A percentile compares a stretch with the other conserved stretches of the same genome.
Conservation (phyloP, 768 basidiomycete species). For the Boletus patriciae region DNA sequence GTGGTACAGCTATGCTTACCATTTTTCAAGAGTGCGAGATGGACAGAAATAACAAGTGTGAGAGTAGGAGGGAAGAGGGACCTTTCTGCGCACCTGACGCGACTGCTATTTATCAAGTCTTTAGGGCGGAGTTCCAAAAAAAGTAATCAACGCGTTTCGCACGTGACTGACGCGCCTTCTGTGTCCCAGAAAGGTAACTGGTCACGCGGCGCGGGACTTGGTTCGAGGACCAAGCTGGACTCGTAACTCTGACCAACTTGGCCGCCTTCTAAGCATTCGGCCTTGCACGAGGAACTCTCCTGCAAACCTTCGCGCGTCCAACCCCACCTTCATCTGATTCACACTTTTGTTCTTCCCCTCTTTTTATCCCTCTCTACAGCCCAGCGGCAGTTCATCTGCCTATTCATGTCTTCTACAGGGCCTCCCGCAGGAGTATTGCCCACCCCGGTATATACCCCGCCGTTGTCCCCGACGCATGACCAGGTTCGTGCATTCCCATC, state of each 20-base stretch:
- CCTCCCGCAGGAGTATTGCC: slow-evolving; percentile 37
- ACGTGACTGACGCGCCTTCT: slow-evolving; percentile 34
- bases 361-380: slow-evolving; percentile 7
- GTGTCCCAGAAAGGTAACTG: slow-evolving; percentile 20
- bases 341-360: slow-evolving; percentile 4
- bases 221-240: slow-evolving; percentile 12
- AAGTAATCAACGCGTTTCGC: slow-evolving; percentile 34
- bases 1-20: slow-evolving; percentile 24
- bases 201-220: slow-evolving; percentile 20
- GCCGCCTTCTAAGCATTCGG: slow-evolving; percentile 7
- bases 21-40: slow-evolving; percentile 24
- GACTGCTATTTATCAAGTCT: slow-evolving; percentile 33
- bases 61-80: slow-evolving; percentile 11
- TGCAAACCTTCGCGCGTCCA: slow-evolving; percentile 23
- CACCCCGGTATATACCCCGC: slow-evolving; percentile 37
- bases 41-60: slow-evolving; percentile 18
- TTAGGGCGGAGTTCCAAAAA: slow-evolving; percentile 33
- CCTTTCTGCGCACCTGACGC: slow-evolving; percentile 15
- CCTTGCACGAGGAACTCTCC: slow-evolving; percentile 34
- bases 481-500: slow-evolving; percentile 50
- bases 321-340: slow-evolving; percentile 17
- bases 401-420: slow-evolving; percentile 34
- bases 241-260: slow-evolving; percentile 4
- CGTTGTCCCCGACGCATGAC: slow-evolving; percentile 65
- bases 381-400: slow-evolving; percentile 32